Evolutionary conservation across 2,329 filamentous ascomycete genomes (phyloP).

Genomic region (Aureobasidium sp.): DNA sequence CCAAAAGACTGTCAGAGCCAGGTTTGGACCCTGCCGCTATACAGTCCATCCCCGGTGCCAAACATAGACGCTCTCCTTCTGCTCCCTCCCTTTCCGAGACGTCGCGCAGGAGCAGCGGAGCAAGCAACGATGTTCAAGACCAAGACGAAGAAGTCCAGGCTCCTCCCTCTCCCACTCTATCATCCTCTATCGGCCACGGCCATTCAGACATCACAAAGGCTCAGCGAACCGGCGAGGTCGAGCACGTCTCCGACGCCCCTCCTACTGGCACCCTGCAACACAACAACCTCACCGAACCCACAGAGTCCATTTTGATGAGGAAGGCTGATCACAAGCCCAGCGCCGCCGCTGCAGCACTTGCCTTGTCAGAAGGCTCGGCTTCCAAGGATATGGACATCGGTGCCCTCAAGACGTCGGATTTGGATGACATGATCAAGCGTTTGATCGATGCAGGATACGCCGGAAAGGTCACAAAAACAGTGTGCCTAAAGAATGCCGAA

Average conservation of each 20-base stretch:
- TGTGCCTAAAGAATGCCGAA: conserved; percentile 95
- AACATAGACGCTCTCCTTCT: conserved; percentile 25
- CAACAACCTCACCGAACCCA: conserved; percentile 52
- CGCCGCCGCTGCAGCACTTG: conserved; percentile 24
- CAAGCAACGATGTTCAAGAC: conserved; percentile 21
- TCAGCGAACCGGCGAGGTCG: conserved; percentile 82
- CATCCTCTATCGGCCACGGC: conserved; percentile 61
- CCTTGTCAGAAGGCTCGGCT: conserved; percentile 11
- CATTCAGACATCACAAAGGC: conserved; percentile 73
- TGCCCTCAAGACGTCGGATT: conserved; percentile 82
- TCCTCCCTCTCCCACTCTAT: conserved; percentile 83
- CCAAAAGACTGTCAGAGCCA: not conserved
- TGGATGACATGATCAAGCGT: conserved; percentile 95
- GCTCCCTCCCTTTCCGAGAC: conserved; percentile 25
- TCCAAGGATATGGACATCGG: conserved; percentile 65
- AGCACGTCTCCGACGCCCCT: conserved; percentile 85
- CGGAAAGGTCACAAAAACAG: conserved; percentile 94
- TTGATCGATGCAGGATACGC: conserved; percentile 91
- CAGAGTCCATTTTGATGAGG: conserved; percentile 83
- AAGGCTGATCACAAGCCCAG: conserved; percentile 48
- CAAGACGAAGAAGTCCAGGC: conserved; percentile 26
- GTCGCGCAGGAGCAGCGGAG: conserved; percentile 25
- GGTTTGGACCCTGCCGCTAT: conserved; percentile 60
- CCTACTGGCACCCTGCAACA: conserved; percentile 54
- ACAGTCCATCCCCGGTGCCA: conserved; percentile 55